phyloP scores from a whole-genome alignment of 345 rosid species.

The Salix suchowensis region DNA sequence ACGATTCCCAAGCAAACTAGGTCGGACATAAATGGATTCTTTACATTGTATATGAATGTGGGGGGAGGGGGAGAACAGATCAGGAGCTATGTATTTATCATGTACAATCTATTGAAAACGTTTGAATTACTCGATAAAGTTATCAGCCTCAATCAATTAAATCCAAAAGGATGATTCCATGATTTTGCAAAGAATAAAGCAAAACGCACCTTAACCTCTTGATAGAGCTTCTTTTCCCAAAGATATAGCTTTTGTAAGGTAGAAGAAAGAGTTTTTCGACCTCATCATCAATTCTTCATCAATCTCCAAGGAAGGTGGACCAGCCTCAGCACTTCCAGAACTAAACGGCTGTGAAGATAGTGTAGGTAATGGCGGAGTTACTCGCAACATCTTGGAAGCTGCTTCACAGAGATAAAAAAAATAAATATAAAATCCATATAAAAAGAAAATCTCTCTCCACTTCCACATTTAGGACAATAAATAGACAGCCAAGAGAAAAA shows the following conservation, averaged over 20 bases:
- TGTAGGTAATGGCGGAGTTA: slow-evolving; percentile 47
- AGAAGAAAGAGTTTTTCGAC: slow-evolving; percentile 75
- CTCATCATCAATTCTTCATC: slow-evolving; percentile 69
- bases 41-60: background rate
- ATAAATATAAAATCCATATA: background rate
- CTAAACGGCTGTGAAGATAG: slow-evolving; percentile 53
- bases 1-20: background rate
- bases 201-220: slow-evolving; percentile 79
- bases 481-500: background rate
- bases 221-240: slow-evolving; percentile 93
- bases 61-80: background rate
- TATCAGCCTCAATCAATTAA: background rate
- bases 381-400: slow-evolving; percentile 65
- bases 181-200: background rate
- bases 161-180: background rate
- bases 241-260: slow-evolving; percentile 75
- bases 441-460: background rate
- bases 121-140: background rate
- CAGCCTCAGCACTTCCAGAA: slow-evolving; percentile 43
- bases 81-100: background rate
- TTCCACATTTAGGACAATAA: background rate
- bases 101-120: background rate
- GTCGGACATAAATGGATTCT: background rate
- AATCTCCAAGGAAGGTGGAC: slow-evolving; percentile 41
- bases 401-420: slow-evolving; percentile 18